Evolutionary conservation across 495 filamentous ascomycete species (phyloP).

Genomic region (Rusavskia elegans): DNA sequence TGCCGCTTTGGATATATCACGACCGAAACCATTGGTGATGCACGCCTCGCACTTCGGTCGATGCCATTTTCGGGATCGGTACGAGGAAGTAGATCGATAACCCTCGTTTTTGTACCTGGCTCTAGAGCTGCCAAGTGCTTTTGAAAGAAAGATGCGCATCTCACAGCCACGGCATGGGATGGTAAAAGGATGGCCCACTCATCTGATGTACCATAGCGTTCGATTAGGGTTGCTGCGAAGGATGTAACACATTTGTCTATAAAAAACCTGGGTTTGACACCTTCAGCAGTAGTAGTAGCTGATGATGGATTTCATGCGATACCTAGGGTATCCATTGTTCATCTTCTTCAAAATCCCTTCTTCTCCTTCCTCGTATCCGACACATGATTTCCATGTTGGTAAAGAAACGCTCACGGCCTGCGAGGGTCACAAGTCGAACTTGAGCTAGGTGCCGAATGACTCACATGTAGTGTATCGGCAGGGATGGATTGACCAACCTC

Average conservation of each 20-base stretch:
- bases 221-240: slow-evolving; percentile 53
- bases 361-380: slow-evolving; percentile 87
- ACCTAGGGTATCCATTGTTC: slow-evolving; percentile 83
- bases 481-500: slow-evolving; percentile 15
- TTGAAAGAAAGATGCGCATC: slow-evolving; percentile 60
- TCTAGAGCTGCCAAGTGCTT: slow-evolving; percentile 32
- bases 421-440: neutral
- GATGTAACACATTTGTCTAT: slow-evolving; percentile 69
- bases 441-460: slow-evolving; percentile 1
- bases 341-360: slow-evolving; percentile 71
- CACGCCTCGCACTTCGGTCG: slow-evolving; percentile 1
- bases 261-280: slow-evolving; percentile 50
- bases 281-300: neutral
- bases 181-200: slow-evolving; percentile 74
- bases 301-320: neutral
- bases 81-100: slow-evolving; percentile 47
- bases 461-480: slow-evolving; percentile 38
- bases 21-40: slow-evolving; percentile 38
- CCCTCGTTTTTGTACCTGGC: slow-evolving; percentile 29
- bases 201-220: slow-evolving; percentile 38
- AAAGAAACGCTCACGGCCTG: slow-evolving; percentile 93
- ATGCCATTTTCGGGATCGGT: slow-evolving; percentile 18
- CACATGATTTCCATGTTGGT: slow-evolving; percentile 80
- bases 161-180: slow-evolving; percentile 42
- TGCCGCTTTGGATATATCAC: slow-evolving; percentile 53